Evolutionary conservation across 768 basidiomycete species (phyloP).

Genomic region (Podaxis sp.): DNA sequence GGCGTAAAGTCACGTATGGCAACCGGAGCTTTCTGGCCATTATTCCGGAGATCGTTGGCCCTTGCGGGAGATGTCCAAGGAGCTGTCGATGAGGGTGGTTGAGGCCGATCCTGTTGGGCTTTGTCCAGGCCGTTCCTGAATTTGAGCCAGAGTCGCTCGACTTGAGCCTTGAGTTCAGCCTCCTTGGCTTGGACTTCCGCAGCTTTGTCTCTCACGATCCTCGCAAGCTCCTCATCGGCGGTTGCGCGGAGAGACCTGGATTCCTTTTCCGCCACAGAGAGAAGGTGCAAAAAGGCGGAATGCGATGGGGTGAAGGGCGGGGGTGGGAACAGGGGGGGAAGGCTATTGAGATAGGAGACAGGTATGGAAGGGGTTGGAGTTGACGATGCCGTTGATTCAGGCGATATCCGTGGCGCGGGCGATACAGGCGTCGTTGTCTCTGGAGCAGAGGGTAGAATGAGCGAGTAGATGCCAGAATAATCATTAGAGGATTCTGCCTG

Average conservation of each 20-base stretch:
- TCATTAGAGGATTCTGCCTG: conserved; percentile 33
- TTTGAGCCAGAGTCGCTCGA: conserved; percentile 58
- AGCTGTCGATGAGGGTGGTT: background rate
- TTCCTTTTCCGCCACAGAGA: conserved; percentile 48
- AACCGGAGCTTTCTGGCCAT: conserved; percentile 27
- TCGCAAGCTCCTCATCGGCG: conserved; percentile 55
- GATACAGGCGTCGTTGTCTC: conserved; percentile 22
- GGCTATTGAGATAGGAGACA: conserved; percentile 39
- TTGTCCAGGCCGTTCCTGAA: conserved; percentile 46
- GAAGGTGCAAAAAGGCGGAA: conserved; percentile 62
- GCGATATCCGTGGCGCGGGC: conserved; percentile 20
- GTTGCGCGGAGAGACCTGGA: conserved; percentile 50
- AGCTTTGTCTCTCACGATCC: conserved; percentile 48
- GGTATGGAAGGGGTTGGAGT: conserved; percentile 25
- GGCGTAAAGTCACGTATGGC: conserved; percentile 58
- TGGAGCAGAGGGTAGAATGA: conserved; percentile 36
- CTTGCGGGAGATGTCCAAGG: conserved; percentile 10
- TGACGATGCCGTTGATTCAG: conserved; percentile 20
- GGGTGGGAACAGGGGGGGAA: conserved; percentile 65
- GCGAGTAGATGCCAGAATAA: conserved; percentile 37
- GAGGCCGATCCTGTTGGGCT: conserved; percentile 33
- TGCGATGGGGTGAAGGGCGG: conserved; percentile 76
- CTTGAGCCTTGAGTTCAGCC: conserved; percentile 46
- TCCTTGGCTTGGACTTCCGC: conserved; percentile 56
- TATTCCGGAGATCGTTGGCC: conserved; percentile 11